A percentile compares a stretch with the other conserved stretches of the same genome.
phyloP scores from a whole-genome alignment of 331 rosid species.

The Ulmus americana region DNA sequence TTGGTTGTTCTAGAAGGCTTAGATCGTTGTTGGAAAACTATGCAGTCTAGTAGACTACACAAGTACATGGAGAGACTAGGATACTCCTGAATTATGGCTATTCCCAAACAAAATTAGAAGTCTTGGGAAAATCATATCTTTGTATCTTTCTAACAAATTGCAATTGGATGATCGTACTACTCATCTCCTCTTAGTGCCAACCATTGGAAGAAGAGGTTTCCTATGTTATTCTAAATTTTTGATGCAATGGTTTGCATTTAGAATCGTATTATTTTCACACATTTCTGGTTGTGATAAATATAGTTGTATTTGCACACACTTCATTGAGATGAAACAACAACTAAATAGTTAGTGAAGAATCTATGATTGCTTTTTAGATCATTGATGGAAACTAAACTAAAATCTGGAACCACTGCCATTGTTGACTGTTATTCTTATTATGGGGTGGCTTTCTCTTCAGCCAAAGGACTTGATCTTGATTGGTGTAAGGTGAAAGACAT shows the following conservation, averaged over 20 bases:
- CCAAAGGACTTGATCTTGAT: constrained; percentile 76
- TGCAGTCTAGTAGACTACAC: constrained; percentile 58
- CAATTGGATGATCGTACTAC: constrained; percentile 76
- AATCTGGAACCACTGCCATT: constrained; percentile 73
- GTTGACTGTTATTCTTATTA: constrained; percentile 93
- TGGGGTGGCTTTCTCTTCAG: constrained; percentile 87
- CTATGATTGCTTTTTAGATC: constrained; percentile 39
- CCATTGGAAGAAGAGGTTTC: constrained; percentile 93
- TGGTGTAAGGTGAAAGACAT: constrained; percentile 75
- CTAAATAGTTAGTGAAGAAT: background rate
- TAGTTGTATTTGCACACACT: background rate
- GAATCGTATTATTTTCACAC: background rate
- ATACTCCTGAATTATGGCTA: constrained; percentile 66
- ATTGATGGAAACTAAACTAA: constrained; percentile 75
- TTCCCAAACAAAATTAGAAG: constrained; percentile 74
- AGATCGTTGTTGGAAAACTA: constrained; percentile 82
- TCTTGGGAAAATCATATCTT: constrained; percentile 85
- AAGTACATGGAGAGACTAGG: constrained; percentile 62
- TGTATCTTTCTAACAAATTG: constrained; percentile 62
- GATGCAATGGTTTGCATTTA: background rate
- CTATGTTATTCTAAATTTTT: background rate
- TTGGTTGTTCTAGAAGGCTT: constrained; percentile 87
- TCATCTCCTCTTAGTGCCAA: constrained; percentile 95
- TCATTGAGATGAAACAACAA: background rate
- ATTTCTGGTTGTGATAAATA: background rate